Base-by-base conservation (phyloP, 2,329 filamentous ascomycete genomes). In the Talaromyces pinophilus region DNA sequence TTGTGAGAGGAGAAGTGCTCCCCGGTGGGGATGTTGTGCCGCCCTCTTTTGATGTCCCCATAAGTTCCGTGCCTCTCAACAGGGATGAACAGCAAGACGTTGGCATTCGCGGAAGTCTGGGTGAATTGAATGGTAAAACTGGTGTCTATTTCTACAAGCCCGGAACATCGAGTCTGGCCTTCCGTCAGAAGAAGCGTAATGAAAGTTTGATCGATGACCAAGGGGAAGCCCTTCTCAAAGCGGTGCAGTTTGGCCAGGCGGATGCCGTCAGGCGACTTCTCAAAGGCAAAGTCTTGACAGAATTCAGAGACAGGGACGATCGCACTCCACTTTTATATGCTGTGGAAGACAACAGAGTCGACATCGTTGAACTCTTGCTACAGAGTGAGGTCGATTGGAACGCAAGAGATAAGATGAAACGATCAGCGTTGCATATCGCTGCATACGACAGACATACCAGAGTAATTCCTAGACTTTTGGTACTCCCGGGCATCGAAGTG, bases 361-460 rank as follows among this genome's bases (percentile, higher is more conserved):
- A 50, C 10, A 63, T 63, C n/a, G 61, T 63, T 30, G 46, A 54
- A 3, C 61, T 63, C 46, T 54, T 63, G 44, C 48, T 63, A 25
- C 10, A 28, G 19, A 33, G 35, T 1, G 44, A 55, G 10, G 48
- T 48, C 5, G 61, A 63, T 48, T 54, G 44, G 44, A 54, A 52
- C 50, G 48, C 61, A 25, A 55, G 33, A 42, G 35, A 63, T 22
- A 54, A 44, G 30, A n/a, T 1, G 44, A 42, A 42, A 7, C 61
- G 48, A 3, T 52, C 61, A 63, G 61, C 33, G 11, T 42, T 63
- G 35, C 61, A 63, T 54, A 30, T 63, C 13, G 61, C 46, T 17
- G n/a, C 61, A 54, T 54, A 13, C 1, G 25, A 35, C 28, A 28
- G 48, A 11, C 17, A 63, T 33, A 22, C 25, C 6, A 63, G 25